These are phyloP conservation scores for Piloderma croceum DNA, from an alignment of 768 basidiomycete species.

Conservation along the genomic window DNA sequence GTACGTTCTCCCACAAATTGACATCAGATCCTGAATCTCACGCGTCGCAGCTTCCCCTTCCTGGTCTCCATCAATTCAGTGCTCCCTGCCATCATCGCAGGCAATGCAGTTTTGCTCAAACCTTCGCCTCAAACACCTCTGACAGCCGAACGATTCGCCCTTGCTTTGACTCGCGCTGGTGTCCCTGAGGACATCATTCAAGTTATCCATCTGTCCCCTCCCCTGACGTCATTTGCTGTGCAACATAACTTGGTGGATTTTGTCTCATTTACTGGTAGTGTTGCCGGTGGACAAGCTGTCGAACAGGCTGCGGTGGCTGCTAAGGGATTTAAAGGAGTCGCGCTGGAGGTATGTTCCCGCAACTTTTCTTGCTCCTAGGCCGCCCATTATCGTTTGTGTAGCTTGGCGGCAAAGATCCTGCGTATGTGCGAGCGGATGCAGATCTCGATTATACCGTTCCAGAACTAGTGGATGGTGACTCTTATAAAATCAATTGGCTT, in stretches of 20 bases:
- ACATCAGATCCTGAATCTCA: neutral
- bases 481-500: no score
- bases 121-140: constrained; percentile 96
- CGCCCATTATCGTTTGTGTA: no score
- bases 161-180: constrained; percentile 67
- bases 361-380: no score
- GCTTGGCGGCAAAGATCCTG: constrained; percentile 98
- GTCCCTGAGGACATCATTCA: constrained; percentile 72
- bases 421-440: constrained; percentile 87
- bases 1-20: constrained; percentile 37
- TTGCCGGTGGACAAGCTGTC: constrained; percentile 69
- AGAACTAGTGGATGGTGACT: constrained; percentile 84
- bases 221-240: constrained; percentile 54
- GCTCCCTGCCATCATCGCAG: constrained; percentile 84
- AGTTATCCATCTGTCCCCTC: constrained; percentile 67
- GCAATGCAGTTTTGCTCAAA: constrained; percentile 89
- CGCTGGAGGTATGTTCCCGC: constrained; percentile 56
- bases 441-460: constrained; percentile 76
- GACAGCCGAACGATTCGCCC: constrained; percentile 73
- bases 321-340: constrained; percentile 78
- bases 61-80: constrained; percentile 88
- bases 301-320: constrained; percentile 63
- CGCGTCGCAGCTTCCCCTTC: constrained; percentile 67
- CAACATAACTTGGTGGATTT: constrained; percentile 68
- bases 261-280: constrained; percentile 88